phyloP scores from a whole-genome alignment of 345 rosid genomes.

The Lepidium aucheri region DNA sequence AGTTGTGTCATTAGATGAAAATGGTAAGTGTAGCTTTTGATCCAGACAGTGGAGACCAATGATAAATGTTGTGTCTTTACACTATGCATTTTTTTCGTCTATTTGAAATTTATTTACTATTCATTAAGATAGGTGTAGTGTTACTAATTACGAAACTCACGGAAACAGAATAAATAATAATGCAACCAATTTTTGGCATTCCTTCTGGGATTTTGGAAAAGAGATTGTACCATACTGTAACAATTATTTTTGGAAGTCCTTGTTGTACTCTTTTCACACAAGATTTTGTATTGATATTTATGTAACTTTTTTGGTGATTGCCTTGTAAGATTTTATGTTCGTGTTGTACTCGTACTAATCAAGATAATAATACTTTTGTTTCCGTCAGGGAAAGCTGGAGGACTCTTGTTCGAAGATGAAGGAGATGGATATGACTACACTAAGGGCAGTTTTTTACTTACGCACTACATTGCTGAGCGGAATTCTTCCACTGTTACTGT shows the following conservation, averaged over 20 bases:
- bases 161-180: too few relatives aligned
- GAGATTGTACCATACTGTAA: too few relatives aligned
- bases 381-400: conserved; percentile 59
- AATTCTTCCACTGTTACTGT: conserved; percentile 52
- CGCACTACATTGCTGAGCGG: conserved; percentile 57
- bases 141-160: too few relatives aligned
- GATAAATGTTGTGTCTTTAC: neutral
- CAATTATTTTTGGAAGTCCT: neutral
- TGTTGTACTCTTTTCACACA: neutral
- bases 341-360: neutral
- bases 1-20: conserved; percentile 69
- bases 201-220: too few relatives aligned
- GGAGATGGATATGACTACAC: conserved; percentile 86
- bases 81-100: neutral
- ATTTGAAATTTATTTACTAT: neutral
- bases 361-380: neutral
- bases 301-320: neutral
- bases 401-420: conserved; percentile 72
- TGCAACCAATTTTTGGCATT: too few relatives aligned
- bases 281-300: neutral
- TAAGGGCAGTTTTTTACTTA: conserved; percentile 52
- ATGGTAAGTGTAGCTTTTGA: conserved; percentile 41
- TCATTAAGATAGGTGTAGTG: too few relatives aligned
- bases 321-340: neutral
- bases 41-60: neutral